Conservation (phyloP, 257 asterid genomes). For the Solanum medicagineum region DNA sequence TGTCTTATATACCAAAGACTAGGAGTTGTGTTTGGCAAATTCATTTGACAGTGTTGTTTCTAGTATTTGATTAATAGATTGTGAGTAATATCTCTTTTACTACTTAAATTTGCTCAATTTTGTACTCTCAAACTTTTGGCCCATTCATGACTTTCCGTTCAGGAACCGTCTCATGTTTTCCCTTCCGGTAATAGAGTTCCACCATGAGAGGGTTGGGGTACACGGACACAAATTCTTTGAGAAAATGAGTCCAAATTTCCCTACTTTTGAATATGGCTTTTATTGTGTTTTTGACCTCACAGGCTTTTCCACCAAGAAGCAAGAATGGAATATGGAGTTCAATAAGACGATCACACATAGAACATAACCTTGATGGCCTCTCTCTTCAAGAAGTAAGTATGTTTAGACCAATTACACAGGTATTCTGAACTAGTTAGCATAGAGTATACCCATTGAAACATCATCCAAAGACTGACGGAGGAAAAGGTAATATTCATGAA, state of each 20-base stretch:
- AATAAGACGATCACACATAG: slow-evolving; percentile 23
- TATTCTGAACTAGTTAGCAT: background rate
- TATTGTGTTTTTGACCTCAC: background rate
- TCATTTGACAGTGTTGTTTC: background rate
- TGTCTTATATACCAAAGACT: background rate
- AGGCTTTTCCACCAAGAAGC: slow-evolving; percentile 34
- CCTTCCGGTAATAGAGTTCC: background rate
- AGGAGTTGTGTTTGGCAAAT: background rate
- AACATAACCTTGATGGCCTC: slow-evolving; percentile 29
- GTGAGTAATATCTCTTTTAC: background rate
- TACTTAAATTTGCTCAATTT: background rate
- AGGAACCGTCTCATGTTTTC: background rate
- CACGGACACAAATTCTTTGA: background rate
- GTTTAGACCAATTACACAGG: background rate
- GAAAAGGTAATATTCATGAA: background rate
- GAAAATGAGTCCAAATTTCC: background rate
- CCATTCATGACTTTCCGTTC: background rate
- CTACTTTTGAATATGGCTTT: background rate
- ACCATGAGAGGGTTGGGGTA: background rate
- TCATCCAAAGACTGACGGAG: background rate
- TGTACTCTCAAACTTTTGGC: background rate
- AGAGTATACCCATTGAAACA: background rate
- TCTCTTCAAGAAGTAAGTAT: slow-evolving; percentile 22
- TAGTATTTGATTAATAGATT: background rate
- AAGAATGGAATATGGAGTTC: slow-evolving; percentile 23